Percentiles rank a stretch among this genome's conserved stretches.
Evolutionary conservation across 1,284 basidiomycete species (phyloP).

Genomic region (Neotropicomus parvogracilis): DNA sequence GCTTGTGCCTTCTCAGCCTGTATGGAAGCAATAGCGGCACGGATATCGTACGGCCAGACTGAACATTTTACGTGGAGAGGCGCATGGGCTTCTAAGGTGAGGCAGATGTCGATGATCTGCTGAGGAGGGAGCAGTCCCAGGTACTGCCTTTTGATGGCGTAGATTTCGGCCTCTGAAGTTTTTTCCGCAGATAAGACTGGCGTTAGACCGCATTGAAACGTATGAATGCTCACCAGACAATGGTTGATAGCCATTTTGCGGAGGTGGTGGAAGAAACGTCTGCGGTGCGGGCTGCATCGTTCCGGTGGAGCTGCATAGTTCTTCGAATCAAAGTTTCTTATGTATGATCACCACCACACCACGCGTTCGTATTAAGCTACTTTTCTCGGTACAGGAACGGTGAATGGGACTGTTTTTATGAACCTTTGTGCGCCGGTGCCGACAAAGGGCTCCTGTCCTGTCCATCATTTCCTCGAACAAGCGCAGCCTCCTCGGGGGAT

Average conservation of each 20-base stretch:
- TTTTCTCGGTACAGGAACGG: not conserved
- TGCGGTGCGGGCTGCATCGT: conserved; percentile 32
- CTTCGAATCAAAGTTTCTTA: conserved; percentile 34
- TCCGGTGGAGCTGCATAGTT: conserved; percentile 37
- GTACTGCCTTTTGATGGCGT: conserved; percentile 65
- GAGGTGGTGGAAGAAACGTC: conserved; percentile 21
- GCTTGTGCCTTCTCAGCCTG: conserved; percentile 33
- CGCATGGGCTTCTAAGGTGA: conserved; percentile 65
- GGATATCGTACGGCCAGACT: conserved; percentile 68
- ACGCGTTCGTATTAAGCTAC: not conserved
- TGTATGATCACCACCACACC: conserved; percentile 7
- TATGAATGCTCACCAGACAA: conserved; percentile 27
- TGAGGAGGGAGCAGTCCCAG: conserved; percentile 58
- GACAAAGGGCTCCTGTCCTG: conserved; percentile 3
- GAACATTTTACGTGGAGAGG: conserved; percentile 54
- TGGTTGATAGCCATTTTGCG: conserved; percentile 32
- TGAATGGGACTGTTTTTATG: not conserved
- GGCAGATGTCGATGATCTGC: conserved; percentile 72
- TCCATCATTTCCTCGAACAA: conserved; percentile 17
- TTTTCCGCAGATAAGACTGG: conserved; percentile 3
- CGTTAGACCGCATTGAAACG: not conserved
- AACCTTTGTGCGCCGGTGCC: conserved; percentile 2
- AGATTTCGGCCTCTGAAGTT: conserved; percentile 37
- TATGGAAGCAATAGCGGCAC: conserved; percentile 55
- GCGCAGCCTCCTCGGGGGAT: conserved; percentile 44